These are phyloP conservation scores for Tetrahymena elliotti DNA, from an alignment of 73 alveolate genomes.

Conservation along the genomic window DNA sequence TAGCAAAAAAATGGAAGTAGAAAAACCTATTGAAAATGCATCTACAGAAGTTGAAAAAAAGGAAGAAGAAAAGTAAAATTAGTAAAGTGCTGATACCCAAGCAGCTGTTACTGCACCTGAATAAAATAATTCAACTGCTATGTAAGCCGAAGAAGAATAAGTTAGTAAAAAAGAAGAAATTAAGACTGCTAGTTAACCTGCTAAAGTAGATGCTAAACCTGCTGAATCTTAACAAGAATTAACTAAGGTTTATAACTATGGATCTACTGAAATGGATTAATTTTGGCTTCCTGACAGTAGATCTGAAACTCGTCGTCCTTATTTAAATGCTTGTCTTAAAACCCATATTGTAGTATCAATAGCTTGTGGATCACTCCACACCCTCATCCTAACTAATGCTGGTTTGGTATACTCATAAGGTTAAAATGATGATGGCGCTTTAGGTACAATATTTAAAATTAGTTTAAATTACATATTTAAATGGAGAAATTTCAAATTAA, in stretches of 20 bases:
- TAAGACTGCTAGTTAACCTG: neutral
- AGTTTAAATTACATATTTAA: neutral
- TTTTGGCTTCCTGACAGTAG: neutral
- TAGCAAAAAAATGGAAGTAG: neutral
- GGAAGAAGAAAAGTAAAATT: neutral
- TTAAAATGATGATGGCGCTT: conserved; percentile 73
- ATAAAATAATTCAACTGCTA: neutral
- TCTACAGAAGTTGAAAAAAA: neutral
- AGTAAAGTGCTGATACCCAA: neutral
- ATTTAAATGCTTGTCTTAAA: neutral
- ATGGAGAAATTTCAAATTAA: neutral
- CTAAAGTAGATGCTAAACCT: neutral
- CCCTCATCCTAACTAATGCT: conserved; percentile 36
- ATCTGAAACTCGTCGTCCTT: neutral
- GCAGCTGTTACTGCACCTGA: neutral
- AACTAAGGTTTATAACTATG: neutral
- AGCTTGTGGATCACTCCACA: conserved; percentile 73
- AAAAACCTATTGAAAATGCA: neutral
- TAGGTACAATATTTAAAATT: conserved; percentile 41
- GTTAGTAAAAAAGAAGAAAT: neutral
- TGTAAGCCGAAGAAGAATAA: neutral
- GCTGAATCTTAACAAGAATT: neutral
- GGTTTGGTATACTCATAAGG: conserved; percentile 68
- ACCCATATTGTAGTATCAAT: neutral
- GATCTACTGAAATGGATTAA: neutral